phyloP scores from a whole-genome alignment of 176 grass and related monocot genomes.

The Miscanthus lutarioriparius region DNA sequence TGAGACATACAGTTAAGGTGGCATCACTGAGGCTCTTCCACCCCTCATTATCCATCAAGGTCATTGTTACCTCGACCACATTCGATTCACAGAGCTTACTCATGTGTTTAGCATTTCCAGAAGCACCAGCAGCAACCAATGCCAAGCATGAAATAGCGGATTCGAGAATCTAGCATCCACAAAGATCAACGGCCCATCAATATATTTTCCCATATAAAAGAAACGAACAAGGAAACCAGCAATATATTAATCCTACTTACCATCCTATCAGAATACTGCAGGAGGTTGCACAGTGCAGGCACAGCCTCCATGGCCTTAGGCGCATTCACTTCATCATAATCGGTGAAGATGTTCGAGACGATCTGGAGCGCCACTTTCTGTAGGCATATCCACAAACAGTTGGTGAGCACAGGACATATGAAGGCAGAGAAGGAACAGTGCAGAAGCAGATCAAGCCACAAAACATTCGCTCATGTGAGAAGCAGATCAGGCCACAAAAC shows the following conservation, averaged over 20 bases:
- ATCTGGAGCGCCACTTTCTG: conserved; percentile 54
- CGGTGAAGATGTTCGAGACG: conserved; percentile 19
- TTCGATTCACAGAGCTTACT: conserved; percentile 46
- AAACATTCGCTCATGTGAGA: neutral
- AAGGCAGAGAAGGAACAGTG: neutral
- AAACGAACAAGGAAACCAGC: neutral
- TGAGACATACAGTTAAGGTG: conserved; percentile 45
- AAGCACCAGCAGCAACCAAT: conserved; percentile 19
- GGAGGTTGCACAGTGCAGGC: conserved; percentile 52
- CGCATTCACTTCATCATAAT: neutral
- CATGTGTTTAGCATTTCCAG: conserved; percentile 29
- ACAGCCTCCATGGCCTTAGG: conserved; percentile 48
- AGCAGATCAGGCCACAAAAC: too few species aligned
- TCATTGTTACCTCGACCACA: conserved; percentile 30
- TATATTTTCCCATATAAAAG: neutral
- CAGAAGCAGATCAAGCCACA: neutral
- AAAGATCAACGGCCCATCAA: conserved; percentile 3
- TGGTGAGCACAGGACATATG: neutral
- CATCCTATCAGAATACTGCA: conserved; percentile 45
- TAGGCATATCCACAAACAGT: conserved; percentile 29
- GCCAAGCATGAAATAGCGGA: conserved; percentile 39
- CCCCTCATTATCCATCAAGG: conserved; percentile 39
- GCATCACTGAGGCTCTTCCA: conserved; percentile 41
- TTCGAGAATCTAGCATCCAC: conserved; percentile 40
- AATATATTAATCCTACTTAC: conserved; percentile 10